A percentile compares a stretch with the other conserved stretches of the same genome.
Evolutionary conservation across 2,329 filamentous ascomycete genomes (phyloP).

Genomic region (Hawksworthiomyces lignivorus): DNA sequence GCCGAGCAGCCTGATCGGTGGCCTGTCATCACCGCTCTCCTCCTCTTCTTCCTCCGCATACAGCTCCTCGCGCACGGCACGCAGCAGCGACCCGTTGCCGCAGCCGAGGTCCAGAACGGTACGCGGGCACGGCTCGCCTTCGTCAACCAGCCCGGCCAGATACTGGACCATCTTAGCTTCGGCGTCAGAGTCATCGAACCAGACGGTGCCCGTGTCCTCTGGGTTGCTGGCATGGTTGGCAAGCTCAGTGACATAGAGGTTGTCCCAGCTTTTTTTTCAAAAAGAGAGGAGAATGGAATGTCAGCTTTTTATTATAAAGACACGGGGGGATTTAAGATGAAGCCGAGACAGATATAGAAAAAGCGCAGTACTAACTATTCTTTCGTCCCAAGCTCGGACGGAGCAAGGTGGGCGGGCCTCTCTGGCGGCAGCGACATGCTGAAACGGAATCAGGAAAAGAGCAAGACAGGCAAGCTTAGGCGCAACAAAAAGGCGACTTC

Average conservation of each 20-base stretch:
- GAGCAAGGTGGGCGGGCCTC: conserved; percentile 61
- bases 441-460: conserved; percentile 2
- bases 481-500: no score
- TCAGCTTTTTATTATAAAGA: no score
- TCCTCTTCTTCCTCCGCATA: background rate
- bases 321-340: no score
- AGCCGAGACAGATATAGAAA: no score
- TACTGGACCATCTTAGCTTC: conserved; percentile 71
- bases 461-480: background rate
- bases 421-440: conserved; percentile 5
- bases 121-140: conserved; percentile 28
- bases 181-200: conserved; percentile 92
- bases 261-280: conserved; percentile 56
- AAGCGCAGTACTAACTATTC: conserved; percentile 60
- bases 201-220: conserved; percentile 77
- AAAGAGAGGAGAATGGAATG: background rate
- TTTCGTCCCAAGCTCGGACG: conserved; percentile 77
- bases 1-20: conserved; percentile 63
- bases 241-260: conserved; percentile 63
- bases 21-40: conserved; percentile 30
- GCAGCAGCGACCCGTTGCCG: conserved; percentile 88
- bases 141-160: conserved; percentile 35
- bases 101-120: conserved; percentile 80
- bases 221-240: conserved; percentile 65
- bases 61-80: conserved; percentile 57